phyloP scores from a whole-genome alignment of 768 basidiomycete species.

The Serpula lacrymans region DNA sequence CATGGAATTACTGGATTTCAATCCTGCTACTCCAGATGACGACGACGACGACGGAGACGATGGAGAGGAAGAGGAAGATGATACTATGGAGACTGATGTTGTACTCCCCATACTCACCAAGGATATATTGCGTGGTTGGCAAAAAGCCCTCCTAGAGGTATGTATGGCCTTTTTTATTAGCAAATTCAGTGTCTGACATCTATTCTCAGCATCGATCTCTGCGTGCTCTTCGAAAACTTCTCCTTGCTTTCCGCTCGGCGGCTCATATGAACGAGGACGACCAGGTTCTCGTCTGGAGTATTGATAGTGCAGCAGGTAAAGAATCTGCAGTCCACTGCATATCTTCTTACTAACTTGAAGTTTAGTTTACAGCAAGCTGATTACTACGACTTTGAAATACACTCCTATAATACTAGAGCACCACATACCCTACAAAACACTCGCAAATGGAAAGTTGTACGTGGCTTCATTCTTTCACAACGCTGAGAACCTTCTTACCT shows the following conservation, averaged over 20 bases:
- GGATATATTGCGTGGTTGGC: slow-evolving; percentile 76
- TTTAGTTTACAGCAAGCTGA: slow-evolving; percentile 90
- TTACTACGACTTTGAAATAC: slow-evolving; percentile 82
- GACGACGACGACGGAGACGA: slow-evolving; percentile 44
- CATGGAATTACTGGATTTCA: slow-evolving; percentile 82
- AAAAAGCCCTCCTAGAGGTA: slow-evolving; percentile 84
- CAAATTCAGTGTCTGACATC: slow-evolving; percentile 2
- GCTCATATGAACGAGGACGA: slow-evolving; percentile 87
- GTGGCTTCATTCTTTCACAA: slow-evolving; percentile 22
- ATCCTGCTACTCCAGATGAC: slow-evolving; percentile 39
- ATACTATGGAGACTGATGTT: slow-evolving; percentile 39
- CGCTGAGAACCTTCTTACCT: slow-evolving; percentile 6
- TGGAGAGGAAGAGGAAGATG: slow-evolving; percentile 37
- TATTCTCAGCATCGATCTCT: slow-evolving; percentile 77
- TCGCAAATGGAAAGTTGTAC: slow-evolving; percentile 82
- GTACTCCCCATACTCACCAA: slow-evolving; percentile 59
- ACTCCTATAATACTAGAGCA: slow-evolving; percentile 86
- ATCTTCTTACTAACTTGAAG: background rate
- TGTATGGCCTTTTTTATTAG: slow-evolving; percentile 11
- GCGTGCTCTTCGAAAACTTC: slow-evolving; percentile 74
- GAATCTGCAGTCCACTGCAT: background rate
- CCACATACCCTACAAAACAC: slow-evolving; percentile 84
- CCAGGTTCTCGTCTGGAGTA: slow-evolving; percentile 77
- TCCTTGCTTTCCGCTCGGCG: slow-evolving; percentile 90
- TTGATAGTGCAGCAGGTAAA: slow-evolving; percentile 76